phyloP scores from a whole-genome alignment of 768 basidiomycete genomes.

The Obba rivulosa region DNA sequence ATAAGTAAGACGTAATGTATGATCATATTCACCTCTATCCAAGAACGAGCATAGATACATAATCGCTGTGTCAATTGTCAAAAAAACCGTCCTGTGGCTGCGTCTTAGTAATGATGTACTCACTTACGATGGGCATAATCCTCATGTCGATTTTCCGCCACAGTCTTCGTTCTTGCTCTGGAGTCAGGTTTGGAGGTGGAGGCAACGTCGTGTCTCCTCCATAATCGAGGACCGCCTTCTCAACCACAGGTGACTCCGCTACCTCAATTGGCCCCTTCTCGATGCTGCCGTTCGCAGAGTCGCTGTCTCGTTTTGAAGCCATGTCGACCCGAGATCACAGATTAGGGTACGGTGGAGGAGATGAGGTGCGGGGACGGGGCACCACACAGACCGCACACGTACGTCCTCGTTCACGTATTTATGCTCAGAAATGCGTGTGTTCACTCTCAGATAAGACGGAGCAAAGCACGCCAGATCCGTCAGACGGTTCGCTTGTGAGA shows the following conservation, averaged over 20 bases:
- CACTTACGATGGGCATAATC: conserved; percentile 22
- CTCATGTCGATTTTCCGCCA: conserved; percentile 27
- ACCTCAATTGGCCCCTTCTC: not conserved
- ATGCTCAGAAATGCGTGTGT: too few relatives aligned
- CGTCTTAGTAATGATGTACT: conserved; percentile 12
- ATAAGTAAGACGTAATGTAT: not conserved
- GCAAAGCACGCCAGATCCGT: too few relatives aligned
- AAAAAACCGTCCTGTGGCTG: conserved; percentile 14
- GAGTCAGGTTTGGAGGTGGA: not conserved
- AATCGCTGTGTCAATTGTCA: conserved; percentile 19
- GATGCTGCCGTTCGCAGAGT: not conserved
- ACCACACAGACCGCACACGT: too few relatives aligned
- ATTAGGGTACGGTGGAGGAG: too few relatives aligned
- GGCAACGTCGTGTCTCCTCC: not conserved
- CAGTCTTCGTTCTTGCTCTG: conserved; percentile 30
- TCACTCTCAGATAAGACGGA: too few relatives aligned
- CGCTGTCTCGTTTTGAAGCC: too few relatives aligned
- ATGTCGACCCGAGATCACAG: too few relatives aligned
- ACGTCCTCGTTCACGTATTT: too few relatives aligned
- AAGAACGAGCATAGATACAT: conserved; percentile 29
- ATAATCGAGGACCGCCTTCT: too few relatives aligned
- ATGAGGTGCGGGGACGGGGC: too few relatives aligned
- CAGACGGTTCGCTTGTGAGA: too few relatives aligned
- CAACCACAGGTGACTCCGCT: not conserved
- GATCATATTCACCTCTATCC: conserved; percentile 14